phyloP scores from a whole-genome alignment of 139 green algal genomes.

The Picochlorum sp. region DNA sequence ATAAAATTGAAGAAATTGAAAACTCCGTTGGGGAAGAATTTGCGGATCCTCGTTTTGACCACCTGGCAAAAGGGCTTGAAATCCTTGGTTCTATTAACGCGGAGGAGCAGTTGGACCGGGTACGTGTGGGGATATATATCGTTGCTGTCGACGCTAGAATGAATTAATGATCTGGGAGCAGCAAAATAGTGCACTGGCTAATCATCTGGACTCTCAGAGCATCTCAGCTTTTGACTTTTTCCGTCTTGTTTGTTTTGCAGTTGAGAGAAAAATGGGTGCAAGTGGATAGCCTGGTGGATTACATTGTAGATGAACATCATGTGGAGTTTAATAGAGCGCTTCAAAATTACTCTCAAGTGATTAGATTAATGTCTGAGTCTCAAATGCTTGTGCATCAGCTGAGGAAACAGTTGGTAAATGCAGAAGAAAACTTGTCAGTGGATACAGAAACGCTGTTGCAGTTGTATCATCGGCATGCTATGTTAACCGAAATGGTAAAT shows the following conservation, averaged over 20 bases:
- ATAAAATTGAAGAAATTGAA: not conserved
- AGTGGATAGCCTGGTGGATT: conserved; percentile 49
- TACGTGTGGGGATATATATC: conserved; percentile 43
- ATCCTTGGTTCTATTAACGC: conserved; percentile 49
- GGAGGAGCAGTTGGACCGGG: conserved; percentile 33
- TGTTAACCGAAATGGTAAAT: conserved; percentile 35
- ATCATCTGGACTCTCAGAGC: no score
- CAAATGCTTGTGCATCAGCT: conserved; percentile 47
- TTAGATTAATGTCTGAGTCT: conserved; percentile 61
- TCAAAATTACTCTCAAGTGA: conserved; percentile 77
- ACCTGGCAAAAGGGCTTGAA: conserved; percentile 62
- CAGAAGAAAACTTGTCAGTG: conserved; percentile 23
- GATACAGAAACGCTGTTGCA: conserved; percentile 44
- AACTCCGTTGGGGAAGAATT: not conserved
- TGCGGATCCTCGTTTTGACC: conserved; percentile 54
- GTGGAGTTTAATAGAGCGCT: conserved; percentile 74
- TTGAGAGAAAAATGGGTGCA: conserved; percentile 35
- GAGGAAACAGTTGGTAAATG: conserved; percentile 37
- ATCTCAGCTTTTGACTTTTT: not conserved
- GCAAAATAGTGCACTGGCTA: not conserved
- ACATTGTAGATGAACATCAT: conserved; percentile 58
- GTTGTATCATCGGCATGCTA: conserved; percentile 51
- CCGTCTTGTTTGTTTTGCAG: no score
- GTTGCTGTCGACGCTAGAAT: not conserved
- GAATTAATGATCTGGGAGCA: not conserved